Evolutionary conservation across 108 stramenopile genomes (phyloP), one percentile per base, ranked within the genome.

Genomic region (Parietichytrium sp.): DNA sequence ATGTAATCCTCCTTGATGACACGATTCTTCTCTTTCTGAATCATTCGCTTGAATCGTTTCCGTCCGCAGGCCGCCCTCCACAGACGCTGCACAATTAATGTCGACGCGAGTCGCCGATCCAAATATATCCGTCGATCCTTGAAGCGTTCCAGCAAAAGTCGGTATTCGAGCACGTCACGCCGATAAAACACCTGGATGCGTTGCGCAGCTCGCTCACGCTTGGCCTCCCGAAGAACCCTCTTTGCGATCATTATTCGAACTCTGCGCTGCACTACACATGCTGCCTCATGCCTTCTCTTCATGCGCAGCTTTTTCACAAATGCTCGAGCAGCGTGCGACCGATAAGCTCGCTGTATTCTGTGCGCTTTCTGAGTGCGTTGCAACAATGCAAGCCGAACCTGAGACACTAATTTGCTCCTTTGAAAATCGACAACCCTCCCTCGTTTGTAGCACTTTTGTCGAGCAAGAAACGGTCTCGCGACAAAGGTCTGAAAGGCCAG

Each of bases 1-100:
- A 18, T 72, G 61, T 72, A 72, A 33, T 72, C 61, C 45, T 72
- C 61, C 61, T 72, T 16, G 61, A 72, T 36, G 42, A 72, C 61
- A 25, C 61, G 61, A 8, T 38, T n/a, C 8, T 72, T 8, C 33
- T 72, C 61, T 16, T n/a, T 16, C 25, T 72, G 36, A 33, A 72
- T 6, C 38, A 72, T 33, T 42, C 45, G 1, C 42, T 10, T 2
- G 42, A 72, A 72, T 8, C 61, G 61, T 27, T 72, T 7, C 8
- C 61, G 61, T 1, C 61, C 61, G 1, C 42, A n/a, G 25, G 36
- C 38, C 8, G 61, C 33, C 20, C 61, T 1, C 6, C 20, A 72
- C 6, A 72, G 38, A 42, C 61, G 61, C 42, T 72, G 61, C 10
- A 72, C 13, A 25, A n/a, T 45, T n/a, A 16, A 12, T 6, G 61